These are phyloP conservation scores for Verticillium tricorpus DNA, from an alignment of 2,329 filamentous ascomycete genomes.

Conservation along the genomic window DNA sequence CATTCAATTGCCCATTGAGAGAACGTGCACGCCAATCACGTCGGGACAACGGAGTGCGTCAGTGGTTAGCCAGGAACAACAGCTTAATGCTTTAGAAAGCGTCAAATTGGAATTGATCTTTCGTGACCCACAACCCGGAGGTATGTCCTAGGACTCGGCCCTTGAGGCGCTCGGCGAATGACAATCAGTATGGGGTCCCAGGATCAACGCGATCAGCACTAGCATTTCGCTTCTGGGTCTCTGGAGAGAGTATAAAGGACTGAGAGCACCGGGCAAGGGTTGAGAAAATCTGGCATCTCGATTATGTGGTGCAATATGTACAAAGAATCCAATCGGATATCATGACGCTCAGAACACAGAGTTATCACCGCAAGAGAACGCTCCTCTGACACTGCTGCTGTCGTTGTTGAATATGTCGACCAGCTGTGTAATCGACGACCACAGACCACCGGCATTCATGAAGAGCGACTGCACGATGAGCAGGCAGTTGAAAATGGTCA, in stretches of 20 bases:
- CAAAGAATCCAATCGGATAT: neutral
- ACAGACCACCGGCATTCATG: slow-evolving; percentile 29
- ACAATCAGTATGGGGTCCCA: too few relatives aligned
- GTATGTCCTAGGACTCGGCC: neutral
- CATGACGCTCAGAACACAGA: slow-evolving; percentile 18
- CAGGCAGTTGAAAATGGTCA: slow-evolving; percentile 23
- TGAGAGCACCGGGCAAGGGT: neutral
- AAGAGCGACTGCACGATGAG: slow-evolving; percentile 27
- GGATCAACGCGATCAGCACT: too few relatives aligned
- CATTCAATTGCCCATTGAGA: too few relatives aligned
- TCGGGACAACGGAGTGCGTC: neutral
- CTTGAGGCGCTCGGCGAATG: neutral
- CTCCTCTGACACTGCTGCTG: slow-evolving; percentile 21
- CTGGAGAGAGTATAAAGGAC: too few relatives aligned
- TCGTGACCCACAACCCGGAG: neutral
- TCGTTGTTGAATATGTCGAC: slow-evolving; percentile 23
- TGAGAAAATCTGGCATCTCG: neutral
- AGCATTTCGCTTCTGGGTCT: too few relatives aligned
- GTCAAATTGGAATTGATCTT: too few relatives aligned
- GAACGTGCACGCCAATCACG: too few relatives aligned
- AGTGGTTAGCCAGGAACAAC: neutral
- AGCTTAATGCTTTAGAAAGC: too few relatives aligned
- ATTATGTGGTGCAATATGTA: neutral
- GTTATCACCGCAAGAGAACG: slow-evolving; percentile 29
- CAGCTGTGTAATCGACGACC: slow-evolving; percentile 26